These are phyloP conservation scores for Cicer bijugum DNA, from an alignment of 306 rosid genomes.

Conservation along the genomic window DNA sequence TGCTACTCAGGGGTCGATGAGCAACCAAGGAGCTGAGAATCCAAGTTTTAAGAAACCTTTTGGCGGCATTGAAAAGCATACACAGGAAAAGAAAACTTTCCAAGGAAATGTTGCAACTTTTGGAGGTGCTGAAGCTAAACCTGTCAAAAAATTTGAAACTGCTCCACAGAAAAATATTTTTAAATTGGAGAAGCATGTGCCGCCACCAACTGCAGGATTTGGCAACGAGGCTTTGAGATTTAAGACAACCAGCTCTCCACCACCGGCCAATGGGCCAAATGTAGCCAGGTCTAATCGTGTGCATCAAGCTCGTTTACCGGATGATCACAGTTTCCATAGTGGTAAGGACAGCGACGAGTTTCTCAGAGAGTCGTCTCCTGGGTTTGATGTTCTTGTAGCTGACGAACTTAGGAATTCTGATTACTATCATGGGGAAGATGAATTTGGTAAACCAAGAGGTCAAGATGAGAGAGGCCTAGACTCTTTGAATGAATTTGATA, in stretches of 20 bases:
- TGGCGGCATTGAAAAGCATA: constrained; percentile 57
- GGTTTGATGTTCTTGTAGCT: constrained; percentile 98
- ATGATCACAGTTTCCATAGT: constrained; percentile 72
- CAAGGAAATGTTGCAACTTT: constrained; percentile 51
- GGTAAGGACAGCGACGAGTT: constrained; percentile 90
- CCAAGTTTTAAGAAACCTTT: constrained; percentile 56
- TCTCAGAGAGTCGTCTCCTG: constrained; percentile 94
- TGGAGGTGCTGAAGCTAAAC: constrained; percentile 53
- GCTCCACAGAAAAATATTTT: constrained; percentile 53
- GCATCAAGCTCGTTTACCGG: constrained; percentile 59
- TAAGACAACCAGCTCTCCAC: constrained; percentile 49
- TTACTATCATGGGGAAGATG: constrained; percentile 78
- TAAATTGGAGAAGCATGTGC: constrained; percentile 55
- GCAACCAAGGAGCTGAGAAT: constrained; percentile 56
- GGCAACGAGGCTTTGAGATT: constrained; percentile 59
- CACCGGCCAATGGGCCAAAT: constrained; percentile 57
- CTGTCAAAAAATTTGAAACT: constrained; percentile 55
- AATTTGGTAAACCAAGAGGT: constrained; percentile 67
- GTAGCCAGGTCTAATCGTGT: constrained; percentile 52
- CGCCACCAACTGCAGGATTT: constrained; percentile 47
- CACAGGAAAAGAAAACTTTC: constrained; percentile 63
- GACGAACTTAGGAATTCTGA: constrained; percentile 85
- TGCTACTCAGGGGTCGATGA: constrained; percentile 52
- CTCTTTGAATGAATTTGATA: constrained; percentile 71
- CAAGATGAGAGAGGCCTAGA: constrained; percentile 74